Evolutionary conservation across 2,329 filamentous ascomycete genomes (phyloP), one percentile per base, ranked within the genome.

Genomic region (Cladosporium halotolerans): DNA sequence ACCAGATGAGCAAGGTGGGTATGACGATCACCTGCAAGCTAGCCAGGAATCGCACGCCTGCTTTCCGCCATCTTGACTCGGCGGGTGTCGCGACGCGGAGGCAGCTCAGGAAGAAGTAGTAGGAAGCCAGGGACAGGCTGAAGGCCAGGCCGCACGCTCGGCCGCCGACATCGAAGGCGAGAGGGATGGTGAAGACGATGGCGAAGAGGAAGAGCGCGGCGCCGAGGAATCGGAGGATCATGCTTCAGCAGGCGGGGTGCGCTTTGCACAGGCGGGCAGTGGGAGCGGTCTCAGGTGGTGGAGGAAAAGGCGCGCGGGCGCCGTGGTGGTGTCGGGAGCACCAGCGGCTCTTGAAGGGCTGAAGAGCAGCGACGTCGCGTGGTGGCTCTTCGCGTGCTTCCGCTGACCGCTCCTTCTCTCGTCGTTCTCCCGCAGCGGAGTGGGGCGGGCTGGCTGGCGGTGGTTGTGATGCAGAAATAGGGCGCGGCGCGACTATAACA

Each of bases 121-220:
- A 97, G 64, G 81, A 78, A 62, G 92, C 91, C 52, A 97, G 82
- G 45, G 88, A 83, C 51, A 97, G 81, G 68, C 90, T 96, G 76
- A 95, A 97, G 58, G 90, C 92, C 66, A 99, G 79, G 55, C 93
- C 93, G 67, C 90, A 95, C 64, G 93, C 91, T 66, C 89, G 85
- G 58, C 93, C 93, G 69, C 93, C 93, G 66, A 97, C 92, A 81
- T 99, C 93, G 76, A 97, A 97, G 66, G 92, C 89, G 68, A 99
- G 85, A 57, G 93, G 93, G 69, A 99, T 93, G 58, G 90, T 96
- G 68, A 97, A 87, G 68, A 97, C 84, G 71, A 96, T 90, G 73
- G 88, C 88, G 73, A 91, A 80, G 64, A 97, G 84, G 75, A 96
- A 97, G 74, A 72, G 71, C 66, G 65, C 70, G 69, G 63, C 72